phyloP scores from a whole-genome alignment of 2,329 filamentous ascomycete species.

The Knoxdaviesia capensis region DNA sequence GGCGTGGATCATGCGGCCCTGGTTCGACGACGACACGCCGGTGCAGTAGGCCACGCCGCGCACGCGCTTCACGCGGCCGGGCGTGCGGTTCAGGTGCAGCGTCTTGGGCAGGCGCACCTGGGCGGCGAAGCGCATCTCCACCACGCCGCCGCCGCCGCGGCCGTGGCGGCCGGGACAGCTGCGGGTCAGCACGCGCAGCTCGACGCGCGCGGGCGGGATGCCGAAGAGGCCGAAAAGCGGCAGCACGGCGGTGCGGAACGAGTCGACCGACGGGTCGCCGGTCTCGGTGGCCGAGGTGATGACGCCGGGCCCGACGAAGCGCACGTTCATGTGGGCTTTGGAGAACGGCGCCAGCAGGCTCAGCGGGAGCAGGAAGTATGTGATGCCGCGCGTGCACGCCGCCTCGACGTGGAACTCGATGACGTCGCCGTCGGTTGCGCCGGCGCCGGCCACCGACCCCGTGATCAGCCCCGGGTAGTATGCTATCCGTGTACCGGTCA shows the following conservation, averaged over 20 bases:
- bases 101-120: constrained; percentile 90
- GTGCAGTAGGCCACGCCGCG: constrained; percentile 86
- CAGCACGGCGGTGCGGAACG: constrained; percentile 78
- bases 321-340: constrained; percentile 75
- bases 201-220: constrained; percentile 59
- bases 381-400: constrained; percentile 60
- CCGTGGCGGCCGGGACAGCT: constrained; percentile 61
- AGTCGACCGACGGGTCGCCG: constrained; percentile 82
- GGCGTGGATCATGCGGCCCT: constrained; percentile 83
- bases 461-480: constrained; percentile 88
- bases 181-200: constrained; percentile 61
- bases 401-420: constrained; percentile 65
- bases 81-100: constrained; percentile 62
- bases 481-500: constrained; percentile 81
- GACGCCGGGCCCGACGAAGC: constrained; percentile 77
- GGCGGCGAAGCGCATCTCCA: constrained; percentile 85
- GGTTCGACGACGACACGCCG: constrained; percentile 82
- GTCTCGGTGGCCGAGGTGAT: constrained; percentile 71
- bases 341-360: constrained; percentile 85
- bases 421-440: constrained; percentile 49
- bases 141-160: constrained; percentile 67
- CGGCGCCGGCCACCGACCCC: constrained; percentile 57
- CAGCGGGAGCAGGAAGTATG: constrained; percentile 79
- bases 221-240: constrained; percentile 83
- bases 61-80: constrained; percentile 72